phyloP scores from a whole-genome alignment of 352 stramenopile species.

The Globisporangium splendens region DNA sequence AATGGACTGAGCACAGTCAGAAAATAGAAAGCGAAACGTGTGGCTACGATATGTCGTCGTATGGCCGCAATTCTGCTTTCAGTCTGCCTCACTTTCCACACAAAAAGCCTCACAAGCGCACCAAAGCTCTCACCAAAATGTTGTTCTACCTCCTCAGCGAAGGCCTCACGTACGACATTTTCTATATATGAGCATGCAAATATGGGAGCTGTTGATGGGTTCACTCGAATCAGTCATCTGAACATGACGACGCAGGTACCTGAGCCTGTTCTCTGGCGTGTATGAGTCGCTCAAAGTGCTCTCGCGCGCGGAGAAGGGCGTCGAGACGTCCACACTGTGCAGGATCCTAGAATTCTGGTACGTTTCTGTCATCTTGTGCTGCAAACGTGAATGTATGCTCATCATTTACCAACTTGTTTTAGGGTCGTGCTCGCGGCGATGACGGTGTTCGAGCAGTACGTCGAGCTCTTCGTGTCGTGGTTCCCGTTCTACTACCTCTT shows the following conservation, averaged over 20 bases:
- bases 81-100: not conserved
- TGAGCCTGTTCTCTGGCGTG: slow-evolving; percentile 49
- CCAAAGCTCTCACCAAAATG: slow-evolving; percentile 22
- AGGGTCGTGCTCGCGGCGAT: slow-evolving; percentile 60
- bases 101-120: not conserved
- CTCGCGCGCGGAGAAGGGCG: slow-evolving; percentile 46
- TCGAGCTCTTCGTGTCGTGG: slow-evolving; percentile 70
- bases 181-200: not conserved
- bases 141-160: slow-evolving; percentile 72
- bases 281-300: slow-evolving; percentile 76
- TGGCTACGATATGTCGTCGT: no score
- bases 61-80: not conserved
- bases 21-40: no score
- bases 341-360: slow-evolving; percentile 66
- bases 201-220: not conserved
- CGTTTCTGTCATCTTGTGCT: slow-evolving; percentile 1
- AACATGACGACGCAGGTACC: slow-evolving; percentile 27
- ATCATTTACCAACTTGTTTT: not conserved
- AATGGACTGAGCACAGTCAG: no score
- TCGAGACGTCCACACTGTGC: slow-evolving; percentile 43
- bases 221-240: not conserved
- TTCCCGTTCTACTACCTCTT: slow-evolving; percentile 78
- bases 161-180: slow-evolving; percentile 44
- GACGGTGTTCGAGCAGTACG: slow-evolving; percentile 61
- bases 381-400: not conserved